phyloP scores from a whole-genome alignment of 306 rosid genomes.

The Morella rubra region DNA sequence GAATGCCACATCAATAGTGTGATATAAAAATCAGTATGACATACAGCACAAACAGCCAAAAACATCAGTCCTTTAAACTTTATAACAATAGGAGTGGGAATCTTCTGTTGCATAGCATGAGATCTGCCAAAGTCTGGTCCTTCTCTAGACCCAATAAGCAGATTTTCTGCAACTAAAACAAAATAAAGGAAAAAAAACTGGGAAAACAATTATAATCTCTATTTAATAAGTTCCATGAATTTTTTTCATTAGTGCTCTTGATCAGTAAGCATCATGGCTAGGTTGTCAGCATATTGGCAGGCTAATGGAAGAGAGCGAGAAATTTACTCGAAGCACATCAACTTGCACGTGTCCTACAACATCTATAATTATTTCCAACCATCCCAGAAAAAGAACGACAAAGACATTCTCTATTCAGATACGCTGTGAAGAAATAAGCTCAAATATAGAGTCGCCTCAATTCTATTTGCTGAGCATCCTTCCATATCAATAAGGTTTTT shows the following conservation, averaged over 20 bases:
- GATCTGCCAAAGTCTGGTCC: background rate
- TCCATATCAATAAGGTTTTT: too few relatives aligned
- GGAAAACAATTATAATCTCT: too few relatives aligned
- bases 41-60: constrained; percentile 1
- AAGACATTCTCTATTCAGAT: background rate
- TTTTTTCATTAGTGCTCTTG: background rate
- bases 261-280: background rate
- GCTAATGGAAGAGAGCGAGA: background rate
- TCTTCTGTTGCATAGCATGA: background rate
- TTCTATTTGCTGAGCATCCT: background rate
- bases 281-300: background rate
- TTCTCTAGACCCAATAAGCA: background rate
- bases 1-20: constrained; percentile 3
- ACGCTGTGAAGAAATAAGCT: background rate
- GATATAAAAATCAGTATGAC: constrained; percentile 18
- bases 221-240: too few relatives aligned
- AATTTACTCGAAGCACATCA: background rate
- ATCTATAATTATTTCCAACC: background rate
- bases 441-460: background rate
- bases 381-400: background rate
- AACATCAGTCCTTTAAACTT: background rate
- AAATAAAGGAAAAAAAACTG: too few relatives aligned
- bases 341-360: background rate
- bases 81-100: background rate
- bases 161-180: background rate